These are phyloP conservation scores for Botryotinia globosa DNA, from an alignment of 2,329 filamentous ascomycete genomes.

Conservation along the genomic window DNA sequence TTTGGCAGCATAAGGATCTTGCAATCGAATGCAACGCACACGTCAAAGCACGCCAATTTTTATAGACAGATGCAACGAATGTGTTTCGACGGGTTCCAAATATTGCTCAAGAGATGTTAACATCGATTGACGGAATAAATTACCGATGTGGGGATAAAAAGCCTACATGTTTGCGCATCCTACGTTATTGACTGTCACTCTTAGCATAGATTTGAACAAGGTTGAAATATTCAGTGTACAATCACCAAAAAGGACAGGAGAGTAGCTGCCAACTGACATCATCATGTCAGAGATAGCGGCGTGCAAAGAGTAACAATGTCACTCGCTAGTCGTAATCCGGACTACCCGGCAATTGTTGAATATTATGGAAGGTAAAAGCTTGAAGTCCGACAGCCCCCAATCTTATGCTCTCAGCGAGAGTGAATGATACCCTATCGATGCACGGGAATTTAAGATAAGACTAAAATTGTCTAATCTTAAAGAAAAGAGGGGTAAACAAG, in stretches of 20 bases:
- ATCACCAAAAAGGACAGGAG: not conserved
- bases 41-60: not conserved
- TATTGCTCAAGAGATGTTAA: not conserved
- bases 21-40: not conserved
- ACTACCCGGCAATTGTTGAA: not conserved
- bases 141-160: not conserved
- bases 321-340: not conserved
- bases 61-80: not conserved
- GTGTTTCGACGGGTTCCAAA: not conserved
- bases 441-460: not conserved
- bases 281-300: not conserved
- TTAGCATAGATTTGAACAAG: not conserved
- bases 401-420: not conserved
- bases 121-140: not conserved
- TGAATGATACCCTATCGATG: not conserved
- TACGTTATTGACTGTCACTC: not conserved
- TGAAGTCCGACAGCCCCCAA: not conserved
- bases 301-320: not conserved
- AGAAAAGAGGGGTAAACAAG: not conserved
- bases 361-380: not conserved
- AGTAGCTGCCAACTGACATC: not conserved
- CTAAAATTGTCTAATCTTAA: not conserved
- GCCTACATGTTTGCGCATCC: not conserved
- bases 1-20: not conserved
- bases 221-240: not conserved